These are phyloP conservation scores for Pseudozyma sp. DNA, from an alignment of 1,284 basidiomycete species.

Conservation along the genomic window DNA sequence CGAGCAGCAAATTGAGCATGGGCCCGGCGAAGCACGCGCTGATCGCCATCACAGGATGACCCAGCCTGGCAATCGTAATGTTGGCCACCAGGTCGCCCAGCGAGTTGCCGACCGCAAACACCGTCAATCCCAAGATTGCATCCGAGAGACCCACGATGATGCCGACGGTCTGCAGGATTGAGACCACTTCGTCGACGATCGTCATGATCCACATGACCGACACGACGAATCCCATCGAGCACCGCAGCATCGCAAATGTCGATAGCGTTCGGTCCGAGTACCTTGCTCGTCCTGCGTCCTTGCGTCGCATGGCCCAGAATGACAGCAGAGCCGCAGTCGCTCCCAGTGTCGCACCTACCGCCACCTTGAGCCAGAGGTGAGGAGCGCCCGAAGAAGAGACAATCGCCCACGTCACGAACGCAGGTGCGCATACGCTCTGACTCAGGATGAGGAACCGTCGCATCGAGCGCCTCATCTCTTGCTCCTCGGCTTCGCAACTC, in stretches of 20 bases:
- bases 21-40: conserved; percentile 93
- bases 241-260: conserved; percentile 41
- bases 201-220: conserved; percentile 66
- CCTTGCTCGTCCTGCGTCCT: conserved; percentile 30
- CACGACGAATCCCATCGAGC: conserved; percentile 59
- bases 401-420: conserved; percentile 59
- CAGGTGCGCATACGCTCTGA: conserved; percentile 56
- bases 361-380: conserved; percentile 23
- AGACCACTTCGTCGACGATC: conserved; percentile 64
- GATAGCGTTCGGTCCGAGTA: conserved; percentile 39
- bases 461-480: conserved; percentile 38
- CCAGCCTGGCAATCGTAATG: conserved; percentile 75
- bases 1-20: conserved; percentile 95
- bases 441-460: conserved; percentile 49
- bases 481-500: conserved; percentile 71
- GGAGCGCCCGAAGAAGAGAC: conserved; percentile 32
- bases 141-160: conserved; percentile 94
- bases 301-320: conserved; percentile 30
- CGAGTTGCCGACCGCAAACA: conserved; percentile 96
- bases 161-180: conserved; percentile 80
- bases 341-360: conserved; percentile 18
- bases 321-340: conserved; percentile 11
- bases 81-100: conserved; percentile 97
- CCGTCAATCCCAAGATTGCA: conserved; percentile 93
- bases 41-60: conserved; percentile 72